phyloP scores from a whole-genome alignment of 2,329 filamentous ascomycete genomes.

The Pseudocercospora fuligena region DNA sequence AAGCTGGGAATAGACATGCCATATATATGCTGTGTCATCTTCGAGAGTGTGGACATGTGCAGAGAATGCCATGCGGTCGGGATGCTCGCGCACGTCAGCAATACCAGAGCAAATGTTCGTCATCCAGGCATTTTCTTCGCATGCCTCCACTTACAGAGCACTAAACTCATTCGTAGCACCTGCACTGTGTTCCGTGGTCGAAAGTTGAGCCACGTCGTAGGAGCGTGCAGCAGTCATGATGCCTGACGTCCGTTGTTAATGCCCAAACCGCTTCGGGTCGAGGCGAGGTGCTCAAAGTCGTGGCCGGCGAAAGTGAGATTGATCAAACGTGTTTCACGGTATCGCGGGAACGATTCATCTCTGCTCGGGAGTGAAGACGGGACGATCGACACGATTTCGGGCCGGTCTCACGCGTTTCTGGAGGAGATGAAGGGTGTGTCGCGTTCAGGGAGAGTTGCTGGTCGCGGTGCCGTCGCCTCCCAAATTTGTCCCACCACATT shows the following conservation, averaged over 20 bases:
- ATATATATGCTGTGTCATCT: conserved; percentile 7
- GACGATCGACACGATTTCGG: background rate
- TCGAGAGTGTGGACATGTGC: background rate
- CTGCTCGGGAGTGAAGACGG: background rate
- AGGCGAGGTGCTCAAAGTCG: background rate
- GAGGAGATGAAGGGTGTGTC: background rate
- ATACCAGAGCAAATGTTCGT: background rate
- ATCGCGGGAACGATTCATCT: background rate
- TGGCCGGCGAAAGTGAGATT: background rate
- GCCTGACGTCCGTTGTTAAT: conserved; percentile 12
- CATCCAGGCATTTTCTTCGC: conserved; percentile 1
- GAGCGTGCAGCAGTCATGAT: conserved; percentile 18
- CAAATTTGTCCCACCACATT: background rate
- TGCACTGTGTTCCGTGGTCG: conserved; percentile 8
- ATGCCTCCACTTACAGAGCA: background rate
- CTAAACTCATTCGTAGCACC: conserved; percentile 2
- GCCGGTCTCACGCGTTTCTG: background rate
- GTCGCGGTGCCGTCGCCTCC: background rate
- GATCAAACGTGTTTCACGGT: background rate
- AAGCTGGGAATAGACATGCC: background rate
- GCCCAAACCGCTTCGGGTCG: conserved; percentile 9
- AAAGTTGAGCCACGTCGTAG: conserved; percentile 15
- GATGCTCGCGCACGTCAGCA: background rate
- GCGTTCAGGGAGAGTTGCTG: background rate
- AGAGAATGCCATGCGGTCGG: background rate